Conservation (phyloP, 148 eudicot species). For the Diospyros lotus region DNA sequence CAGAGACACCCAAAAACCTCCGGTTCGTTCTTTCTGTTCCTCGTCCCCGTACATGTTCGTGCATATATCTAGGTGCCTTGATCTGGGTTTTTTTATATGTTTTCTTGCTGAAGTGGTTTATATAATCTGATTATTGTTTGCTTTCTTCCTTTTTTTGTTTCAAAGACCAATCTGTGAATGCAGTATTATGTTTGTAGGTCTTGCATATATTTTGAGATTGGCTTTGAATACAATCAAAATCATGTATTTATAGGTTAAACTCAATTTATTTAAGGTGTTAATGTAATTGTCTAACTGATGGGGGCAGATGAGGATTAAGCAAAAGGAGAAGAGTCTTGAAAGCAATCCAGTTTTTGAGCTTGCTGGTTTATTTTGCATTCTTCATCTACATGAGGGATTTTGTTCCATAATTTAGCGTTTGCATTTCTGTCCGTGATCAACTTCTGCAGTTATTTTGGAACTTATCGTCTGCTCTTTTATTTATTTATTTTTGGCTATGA, state of each 20-base stretch:
- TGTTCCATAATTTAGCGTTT: not conserved
- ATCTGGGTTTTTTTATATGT: not conserved
- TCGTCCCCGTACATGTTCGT: not conserved
- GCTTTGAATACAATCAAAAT: not conserved
- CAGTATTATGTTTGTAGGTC: not conserved
- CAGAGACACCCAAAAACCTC: constrained; percentile 21
- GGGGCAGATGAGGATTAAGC: too few relatives aligned
- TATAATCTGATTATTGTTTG: not conserved
- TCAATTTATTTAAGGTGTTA: too few relatives aligned
- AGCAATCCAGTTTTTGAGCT: not conserved
- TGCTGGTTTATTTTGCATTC: not conserved
- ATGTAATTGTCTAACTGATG: too few relatives aligned
- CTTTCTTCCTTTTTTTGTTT: not conserved
- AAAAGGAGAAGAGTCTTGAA: not conserved
- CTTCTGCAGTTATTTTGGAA: not conserved
- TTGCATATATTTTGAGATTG: not conserved
- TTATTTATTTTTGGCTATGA: not conserved
- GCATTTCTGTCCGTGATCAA: not conserved
- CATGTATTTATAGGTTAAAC: not conserved
- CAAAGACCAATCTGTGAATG: too few relatives aligned
- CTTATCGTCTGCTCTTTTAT: not conserved
- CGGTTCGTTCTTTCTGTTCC: not conserved
- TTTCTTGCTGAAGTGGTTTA: not conserved
- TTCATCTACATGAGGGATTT: not conserved
- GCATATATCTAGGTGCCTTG: not conserved